Evolutionary conservation across 2,329 filamentous ascomycete genomes (phyloP).

Genomic region (Fusarium scirpi): DNA sequence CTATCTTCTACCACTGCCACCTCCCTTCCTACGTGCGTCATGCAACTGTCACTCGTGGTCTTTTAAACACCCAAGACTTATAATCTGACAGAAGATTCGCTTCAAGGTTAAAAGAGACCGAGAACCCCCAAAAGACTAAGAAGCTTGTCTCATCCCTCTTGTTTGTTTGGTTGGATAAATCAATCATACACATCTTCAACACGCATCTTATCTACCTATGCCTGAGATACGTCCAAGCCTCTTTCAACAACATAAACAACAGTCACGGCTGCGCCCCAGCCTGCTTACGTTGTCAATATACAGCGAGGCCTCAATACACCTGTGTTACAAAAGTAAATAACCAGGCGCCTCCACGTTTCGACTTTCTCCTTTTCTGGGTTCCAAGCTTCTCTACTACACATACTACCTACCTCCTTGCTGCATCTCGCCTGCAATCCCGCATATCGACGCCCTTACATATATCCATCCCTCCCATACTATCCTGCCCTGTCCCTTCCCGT

Average conservation of each 20-base stretch:
- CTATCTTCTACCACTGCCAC: conserved; percentile 1
- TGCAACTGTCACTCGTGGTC: conserved; percentile 34
- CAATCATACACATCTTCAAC: conserved; percentile 4
- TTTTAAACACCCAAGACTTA: conserved; percentile 8
- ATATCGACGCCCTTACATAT: conserved; percentile 10
- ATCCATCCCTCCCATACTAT: neutral
- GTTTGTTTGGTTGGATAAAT: conserved; percentile 36
- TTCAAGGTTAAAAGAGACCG: conserved; percentile 33
- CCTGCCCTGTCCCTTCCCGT: neutral
- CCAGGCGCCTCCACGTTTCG: conserved; percentile 26
- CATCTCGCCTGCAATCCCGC: conserved; percentile 5
- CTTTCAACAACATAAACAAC: conserved; percentile 28
- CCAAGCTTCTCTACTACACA: conserved; percentile 7
- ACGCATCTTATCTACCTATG: conserved; percentile 13
- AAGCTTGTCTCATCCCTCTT: conserved; percentile 8
- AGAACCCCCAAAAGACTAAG: conserved; percentile 10
- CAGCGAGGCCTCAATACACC: conserved; percentile 37
- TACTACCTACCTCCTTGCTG: neutral
- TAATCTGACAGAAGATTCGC: conserved; percentile 29
- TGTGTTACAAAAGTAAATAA: conserved; percentile 37
- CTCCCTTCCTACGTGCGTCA: conserved; percentile 30
- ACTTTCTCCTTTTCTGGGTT: conserved; percentile 19
- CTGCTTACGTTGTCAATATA: conserved; percentile 41
- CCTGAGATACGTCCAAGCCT: conserved; percentile 39
- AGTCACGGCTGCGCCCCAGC: conserved; percentile 32